These are phyloP conservation scores for Penicillium olsonii DNA, from an alignment of 2,329 filamentous ascomycete species.

Conservation along the genomic window DNA sequence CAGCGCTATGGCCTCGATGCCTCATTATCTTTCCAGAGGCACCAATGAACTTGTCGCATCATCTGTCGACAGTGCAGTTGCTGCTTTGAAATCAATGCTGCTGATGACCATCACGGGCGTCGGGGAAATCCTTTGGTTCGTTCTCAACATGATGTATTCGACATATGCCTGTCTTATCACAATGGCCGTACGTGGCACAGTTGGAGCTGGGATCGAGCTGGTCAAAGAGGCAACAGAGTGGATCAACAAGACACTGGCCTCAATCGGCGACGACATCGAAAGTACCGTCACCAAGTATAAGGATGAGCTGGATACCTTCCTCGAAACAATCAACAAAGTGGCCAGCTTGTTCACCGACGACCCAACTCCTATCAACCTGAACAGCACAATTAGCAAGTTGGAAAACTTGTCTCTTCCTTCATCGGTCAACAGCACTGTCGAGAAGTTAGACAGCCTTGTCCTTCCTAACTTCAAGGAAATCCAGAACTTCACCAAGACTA, in stretches of 20 bases:
- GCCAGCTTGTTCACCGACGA: slow-evolving; percentile 51
- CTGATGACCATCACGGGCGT: slow-evolving; percentile 78
- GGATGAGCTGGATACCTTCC: slow-evolving; percentile 55
- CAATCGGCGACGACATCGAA: slow-evolving; percentile 49
- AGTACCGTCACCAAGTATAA: slow-evolving; percentile 52
- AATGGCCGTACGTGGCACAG: slow-evolving; percentile 74
- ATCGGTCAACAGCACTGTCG: slow-evolving; percentile 67
- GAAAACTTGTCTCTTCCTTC: slow-evolving; percentile 69
- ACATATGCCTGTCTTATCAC: slow-evolving; percentile 91
- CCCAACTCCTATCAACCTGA: slow-evolving; percentile 65
- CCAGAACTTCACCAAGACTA: slow-evolving; percentile 74
- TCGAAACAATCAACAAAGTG: slow-evolving; percentile 59
- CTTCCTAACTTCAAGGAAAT: slow-evolving; percentile 77
- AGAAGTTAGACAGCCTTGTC: slow-evolving; percentile 73
- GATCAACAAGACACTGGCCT: slow-evolving; percentile 57
- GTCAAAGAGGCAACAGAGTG: slow-evolving; percentile 62
- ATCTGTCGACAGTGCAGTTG: slow-evolving; percentile 77
- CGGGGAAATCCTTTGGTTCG: slow-evolving; percentile 84
- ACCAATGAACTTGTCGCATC: slow-evolving; percentile 83
- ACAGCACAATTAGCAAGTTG: slow-evolving; percentile 64
- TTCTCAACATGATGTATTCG: slow-evolving; percentile 86
- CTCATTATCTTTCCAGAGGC: slow-evolving; percentile 85
- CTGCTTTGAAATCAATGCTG: slow-evolving; percentile 76
- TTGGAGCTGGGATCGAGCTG: slow-evolving; percentile 67
- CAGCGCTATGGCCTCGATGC: slow-evolving; percentile 96